Conservation (phyloP, 192 early-diverging fungal species). For the Umbelopsis sp. region DNA sequence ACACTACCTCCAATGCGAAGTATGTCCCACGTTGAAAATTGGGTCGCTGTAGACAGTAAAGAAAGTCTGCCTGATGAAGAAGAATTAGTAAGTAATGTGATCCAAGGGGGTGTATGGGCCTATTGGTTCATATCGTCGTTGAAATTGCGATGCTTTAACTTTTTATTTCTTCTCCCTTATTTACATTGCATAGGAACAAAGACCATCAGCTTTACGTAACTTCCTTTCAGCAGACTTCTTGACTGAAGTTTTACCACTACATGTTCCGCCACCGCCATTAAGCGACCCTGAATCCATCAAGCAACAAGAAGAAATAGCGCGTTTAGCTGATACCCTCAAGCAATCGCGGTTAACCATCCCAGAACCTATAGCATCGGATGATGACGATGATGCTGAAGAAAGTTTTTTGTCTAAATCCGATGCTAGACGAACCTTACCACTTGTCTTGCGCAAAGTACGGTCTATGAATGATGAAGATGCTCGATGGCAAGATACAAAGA, state of each 20-base stretch:
- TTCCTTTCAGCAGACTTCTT: conserved; percentile 32
- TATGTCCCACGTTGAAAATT: conserved; percentile 36
- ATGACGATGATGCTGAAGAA: background rate
- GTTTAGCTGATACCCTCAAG: background rate
- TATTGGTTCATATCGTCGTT: too few species aligned
- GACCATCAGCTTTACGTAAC: conserved; percentile 25
- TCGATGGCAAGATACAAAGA: conserved; percentile 7
- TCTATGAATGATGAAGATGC: conserved; percentile 15
- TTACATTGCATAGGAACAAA: conserved; percentile 18
- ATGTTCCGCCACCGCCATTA: conserved; percentile 31
- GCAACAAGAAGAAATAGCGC: conserved; percentile 16
- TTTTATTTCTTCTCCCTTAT: background rate
- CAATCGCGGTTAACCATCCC: background rate
- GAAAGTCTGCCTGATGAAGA: conserved; percentile 37
- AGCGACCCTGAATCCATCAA: conserved; percentile 22
- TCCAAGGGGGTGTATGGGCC: background rate
- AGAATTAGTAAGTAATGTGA: conserved; percentile 27
- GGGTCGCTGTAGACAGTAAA: conserved; percentile 33
- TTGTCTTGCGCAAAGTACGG: conserved; percentile 3
- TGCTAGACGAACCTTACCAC: background rate
- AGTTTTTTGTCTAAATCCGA: background rate
- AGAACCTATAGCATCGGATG: background rate
- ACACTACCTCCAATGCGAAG: background rate
- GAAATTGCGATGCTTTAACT: background rate
- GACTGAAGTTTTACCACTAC: conserved; percentile 34